Base-by-base conservation (phyloP, 176 grass and related monocot genomes). In the Cenchrus fungigraminus region DNA sequence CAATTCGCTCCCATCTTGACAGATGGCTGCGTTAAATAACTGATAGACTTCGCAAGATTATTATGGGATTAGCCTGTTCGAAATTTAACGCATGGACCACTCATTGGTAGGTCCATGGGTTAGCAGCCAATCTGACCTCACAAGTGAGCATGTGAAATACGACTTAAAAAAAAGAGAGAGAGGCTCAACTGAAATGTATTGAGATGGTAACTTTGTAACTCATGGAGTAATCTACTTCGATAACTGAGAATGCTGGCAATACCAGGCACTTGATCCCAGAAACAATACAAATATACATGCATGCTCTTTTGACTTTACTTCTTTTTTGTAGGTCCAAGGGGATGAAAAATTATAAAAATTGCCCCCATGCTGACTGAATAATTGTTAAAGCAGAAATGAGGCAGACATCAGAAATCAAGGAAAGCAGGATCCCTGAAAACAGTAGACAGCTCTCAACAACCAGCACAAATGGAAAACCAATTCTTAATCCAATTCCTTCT, bases 351-450 rank as follows among this genome's bases (percentile, higher is more conserved):
- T 49, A 0, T 58, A 74, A 68, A 82, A 75, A 1, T 19, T 42
- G n/a, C 10, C 61, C 60, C 60, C 50, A 68, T 73, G 16, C 47
- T 55, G 57, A 40, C 47, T 55, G 57, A 40, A 62, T 17, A 12
- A 6, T 40, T 64, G 25, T 9, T 55, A 22, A 83, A 29, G 67
- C 58, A 43, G 28, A 42, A 82, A 81, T 17, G 47, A 6, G n/a
- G 44, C 79, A 83, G 19, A 56, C 34, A 40, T 43, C 74, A 86
- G 66, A 66, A 83, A 90, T 86, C 16, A 73, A 31, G 84, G 88
- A 74, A 79, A 75, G 51, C 60, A 53, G 80, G 73, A 83, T 79
- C 79, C 73, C 71, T 68, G 78, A 75, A 85, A 86, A 82, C 51
- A 59, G 52, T 68, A 61, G 68, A 76, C 69, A 90, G 1, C 37